A percentile compares a stretch with the other conserved stretches of the same genome.
These are phyloP conservation scores for Senna siamea DNA, from an alignment of 306 rosid genomes.

Conservation along the genomic window DNA sequence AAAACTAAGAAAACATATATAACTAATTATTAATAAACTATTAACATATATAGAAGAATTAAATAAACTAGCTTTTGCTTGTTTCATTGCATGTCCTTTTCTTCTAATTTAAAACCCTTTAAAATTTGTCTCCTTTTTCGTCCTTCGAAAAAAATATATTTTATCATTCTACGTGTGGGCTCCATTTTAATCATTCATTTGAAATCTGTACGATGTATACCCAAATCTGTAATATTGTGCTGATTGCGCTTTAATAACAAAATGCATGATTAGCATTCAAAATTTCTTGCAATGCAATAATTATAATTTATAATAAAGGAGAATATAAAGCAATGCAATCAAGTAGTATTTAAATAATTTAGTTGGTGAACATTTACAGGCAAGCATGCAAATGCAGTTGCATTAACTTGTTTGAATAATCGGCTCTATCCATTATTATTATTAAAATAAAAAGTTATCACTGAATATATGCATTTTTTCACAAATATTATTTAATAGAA, in stretches of 20 bases:
- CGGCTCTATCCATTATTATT: neutral
- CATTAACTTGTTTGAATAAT: neutral
- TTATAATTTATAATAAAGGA: too few species aligned
- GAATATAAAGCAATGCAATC: neutral
- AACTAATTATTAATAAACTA: neutral
- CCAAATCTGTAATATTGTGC: neutral
- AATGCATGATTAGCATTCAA: conserved; percentile 1
- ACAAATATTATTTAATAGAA: too few species aligned
- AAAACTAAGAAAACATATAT: too few species aligned
- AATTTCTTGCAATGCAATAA: neutral
- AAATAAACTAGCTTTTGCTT: neutral
- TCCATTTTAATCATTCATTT: neutral
- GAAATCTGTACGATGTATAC: neutral
- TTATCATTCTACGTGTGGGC: neutral
- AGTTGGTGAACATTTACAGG: conserved; percentile 3
- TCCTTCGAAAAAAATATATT: neutral
- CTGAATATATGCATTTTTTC: too few species aligned
- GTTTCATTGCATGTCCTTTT: neutral
- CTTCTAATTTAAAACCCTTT: neutral
- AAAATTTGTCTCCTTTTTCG: neutral
- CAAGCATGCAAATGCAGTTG: conserved; percentile 5
- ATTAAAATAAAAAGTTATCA: too few species aligned
- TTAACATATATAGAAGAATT: too few species aligned
- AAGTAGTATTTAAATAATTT: neutral
- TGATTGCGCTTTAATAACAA: neutral